Evolutionary conservation across 345 rosid genomes (phyloP), one percentile per base, ranked within the genome.

Genomic region (Aquilaria yunnanensis): DNA sequence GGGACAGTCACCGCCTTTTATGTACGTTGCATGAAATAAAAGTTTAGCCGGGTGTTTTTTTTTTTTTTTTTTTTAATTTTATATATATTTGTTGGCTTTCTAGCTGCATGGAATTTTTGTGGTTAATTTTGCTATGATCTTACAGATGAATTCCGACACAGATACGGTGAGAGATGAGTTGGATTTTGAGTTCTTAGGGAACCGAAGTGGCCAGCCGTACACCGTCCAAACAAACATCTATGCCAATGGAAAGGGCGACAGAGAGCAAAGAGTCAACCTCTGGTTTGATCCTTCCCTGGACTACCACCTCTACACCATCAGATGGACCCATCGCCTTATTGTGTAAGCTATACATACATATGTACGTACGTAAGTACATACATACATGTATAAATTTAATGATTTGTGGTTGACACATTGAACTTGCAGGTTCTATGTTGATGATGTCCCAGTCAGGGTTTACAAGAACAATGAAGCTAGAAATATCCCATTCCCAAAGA

Each of bases 1-100:
- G 99, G 97, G 73, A 90, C 97, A 2, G 97, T 93, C 75, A 83
- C 99, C 1, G 99, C 99, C 72, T 93, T 93, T 71, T 93, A 91
- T 51, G 97, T 90, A 73, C 51, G 83, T 57, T 34, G 16, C 3
- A 23, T 37, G 8, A 37, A 37, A 3, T 9, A 37, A 5, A 37
- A 37, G 23, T 23, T 23, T 23, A 23, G 23, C 23, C 23, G 23
- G 23, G 23, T 23, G 23, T 23, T 23, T 23, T 23, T 23, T 23
- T 23, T 23, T 16, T 23, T 16, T 16, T 16, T 23, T 23, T 23
- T 23, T 23, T 23, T 0, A 23, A 23, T 23, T 23, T 23, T 23
- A 16, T 48, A 23, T 23, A 30, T 8, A 34, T 4, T 46, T 23
- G n/a, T 5, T 3, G 30, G 45, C 11, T 9, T 33, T 34, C 10